Evolutionary conservation across 1,139 yeast genomes (phyloP).

Genomic region (Tardiomyces blankii): DNA sequence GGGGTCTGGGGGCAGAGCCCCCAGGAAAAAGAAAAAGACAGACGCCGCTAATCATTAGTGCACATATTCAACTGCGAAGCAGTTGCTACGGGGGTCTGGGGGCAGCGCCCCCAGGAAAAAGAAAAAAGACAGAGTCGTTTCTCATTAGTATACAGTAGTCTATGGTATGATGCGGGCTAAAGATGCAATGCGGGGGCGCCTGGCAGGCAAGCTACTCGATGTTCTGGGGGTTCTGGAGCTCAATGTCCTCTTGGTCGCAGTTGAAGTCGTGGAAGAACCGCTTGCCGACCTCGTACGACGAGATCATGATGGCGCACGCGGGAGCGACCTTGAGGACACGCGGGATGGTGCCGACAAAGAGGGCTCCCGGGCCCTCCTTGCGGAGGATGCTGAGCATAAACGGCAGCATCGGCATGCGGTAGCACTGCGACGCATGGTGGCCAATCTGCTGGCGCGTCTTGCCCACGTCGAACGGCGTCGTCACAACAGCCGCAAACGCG

Average conservation of each 20-base stretch:
- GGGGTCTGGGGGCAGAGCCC: too few species aligned
- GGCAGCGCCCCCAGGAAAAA: too few species aligned
- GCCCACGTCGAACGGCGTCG: slow-evolving; percentile 97
- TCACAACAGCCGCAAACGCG: slow-evolving; percentile 67
- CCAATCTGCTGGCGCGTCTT: slow-evolving; percentile 82
- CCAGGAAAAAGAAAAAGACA: too few species aligned
- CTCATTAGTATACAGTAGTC: too few species aligned
- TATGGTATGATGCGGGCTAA: too few species aligned
- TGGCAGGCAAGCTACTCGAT: neutral
- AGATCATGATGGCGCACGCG: slow-evolving; percentile 96
- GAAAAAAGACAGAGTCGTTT: too few species aligned
- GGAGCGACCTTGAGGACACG: slow-evolving; percentile 89
- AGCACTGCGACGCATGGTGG: slow-evolving; percentile 23
- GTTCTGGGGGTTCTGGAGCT: neutral
- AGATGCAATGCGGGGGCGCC: too few species aligned
- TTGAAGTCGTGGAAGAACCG: slow-evolving; percentile 32
- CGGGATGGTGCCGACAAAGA: slow-evolving; percentile 79
- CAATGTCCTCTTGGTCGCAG: neutral
- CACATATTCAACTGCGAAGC: too few species aligned
- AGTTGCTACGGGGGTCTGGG: too few species aligned
- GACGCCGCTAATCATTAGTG: too few species aligned
- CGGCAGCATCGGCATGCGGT: slow-evolving; percentile 42
- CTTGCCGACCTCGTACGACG: slow-evolving; percentile 87
- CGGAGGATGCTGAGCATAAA: slow-evolving; percentile 50
- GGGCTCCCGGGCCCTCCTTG: slow-evolving; percentile 65